Percentiles rank a stretch among this genome's conserved stretches.
phyloP scores from a whole-genome alignment of 257 asterid species.

The Penstemon newberryi region DNA sequence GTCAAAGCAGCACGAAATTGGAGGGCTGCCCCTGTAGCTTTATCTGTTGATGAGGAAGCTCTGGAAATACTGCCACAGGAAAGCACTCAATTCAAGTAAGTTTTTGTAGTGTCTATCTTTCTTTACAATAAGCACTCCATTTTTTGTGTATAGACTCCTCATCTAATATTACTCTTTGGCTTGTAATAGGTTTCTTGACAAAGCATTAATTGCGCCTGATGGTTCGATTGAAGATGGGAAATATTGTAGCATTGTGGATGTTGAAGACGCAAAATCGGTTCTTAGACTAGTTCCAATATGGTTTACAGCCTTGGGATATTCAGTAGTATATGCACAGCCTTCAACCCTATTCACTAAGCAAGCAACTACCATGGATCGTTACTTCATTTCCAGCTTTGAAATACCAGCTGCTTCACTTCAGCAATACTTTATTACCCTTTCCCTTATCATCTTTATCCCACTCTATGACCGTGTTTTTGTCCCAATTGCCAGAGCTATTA shows the following conservation, averaged over 20 bases:
- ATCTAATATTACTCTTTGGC: not conserved
- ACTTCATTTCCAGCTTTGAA: conserved; percentile 11
- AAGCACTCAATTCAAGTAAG: conserved; percentile 33
- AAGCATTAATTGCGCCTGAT: conserved; percentile 23
- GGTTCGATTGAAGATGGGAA: conserved; percentile 21
- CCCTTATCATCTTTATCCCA: conserved; percentile 34
- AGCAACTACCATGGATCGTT: conserved; percentile 38
- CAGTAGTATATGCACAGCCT: conserved; percentile 29
- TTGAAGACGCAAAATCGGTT: conserved; percentile 32
- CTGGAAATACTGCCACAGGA: conserved; percentile 11
- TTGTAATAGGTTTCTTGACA: conserved; percentile 32
- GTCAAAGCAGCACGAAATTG: conserved; percentile 29
- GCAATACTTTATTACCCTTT: conserved; percentile 23
- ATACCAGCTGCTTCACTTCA: conserved; percentile 42
- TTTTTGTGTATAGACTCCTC: not conserved
- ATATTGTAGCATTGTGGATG: conserved; percentile 11
- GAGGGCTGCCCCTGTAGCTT: not conserved
- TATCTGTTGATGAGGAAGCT: conserved; percentile 26
- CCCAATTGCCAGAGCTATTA: conserved; percentile 42
- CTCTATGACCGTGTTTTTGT: conserved; percentile 45
- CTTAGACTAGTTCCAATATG: conserved; percentile 38
- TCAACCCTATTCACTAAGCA: conserved; percentile 41
- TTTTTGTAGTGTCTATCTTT: conserved; percentile 1
- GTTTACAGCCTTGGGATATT: conserved; percentile 32
- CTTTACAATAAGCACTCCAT: not conserved